These are phyloP conservation scores for Tritrichomonas foetus DNA, from an alignment of 208 protist species.

Conservation along the genomic window DNA sequence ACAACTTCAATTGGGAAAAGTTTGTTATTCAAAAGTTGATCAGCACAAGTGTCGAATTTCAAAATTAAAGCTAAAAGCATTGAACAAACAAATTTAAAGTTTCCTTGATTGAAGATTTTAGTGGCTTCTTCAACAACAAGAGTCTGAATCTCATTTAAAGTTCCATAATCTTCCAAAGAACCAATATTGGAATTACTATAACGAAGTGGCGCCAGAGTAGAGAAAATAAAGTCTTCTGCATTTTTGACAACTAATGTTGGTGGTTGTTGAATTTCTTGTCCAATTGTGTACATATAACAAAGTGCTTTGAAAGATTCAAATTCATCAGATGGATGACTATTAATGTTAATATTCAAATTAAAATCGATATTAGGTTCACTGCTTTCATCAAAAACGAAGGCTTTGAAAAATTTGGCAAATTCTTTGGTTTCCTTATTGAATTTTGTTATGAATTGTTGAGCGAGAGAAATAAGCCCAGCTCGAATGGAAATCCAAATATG, in stretches of 20 bases:
- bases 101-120: background rate
- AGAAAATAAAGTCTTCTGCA: constrained; percentile 12
- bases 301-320: background rate
- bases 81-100: background rate
- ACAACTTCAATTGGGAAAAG: background rate
- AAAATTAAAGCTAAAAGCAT: background rate
- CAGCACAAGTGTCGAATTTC: background rate
- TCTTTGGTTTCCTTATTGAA: background rate
- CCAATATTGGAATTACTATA: background rate
- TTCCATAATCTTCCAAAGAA: background rate
- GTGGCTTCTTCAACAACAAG: background rate
- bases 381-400: background rate
- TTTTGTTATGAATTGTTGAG: background rate
- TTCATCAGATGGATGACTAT: background rate
- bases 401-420: background rate
- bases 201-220: background rate
- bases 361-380: background rate
- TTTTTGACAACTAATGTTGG: too few relatives aligned
- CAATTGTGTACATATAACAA: background rate
- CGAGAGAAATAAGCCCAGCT: background rate
- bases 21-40: background rate
- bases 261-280: background rate
- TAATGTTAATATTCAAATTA: background rate
- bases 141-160: background rate
- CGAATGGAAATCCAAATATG: background rate